A percentile compares a stretch with the other conserved stretches of the same genome.
Evolutionary conservation across 1,139 yeast species (phyloP).

Genomic region (Candida tetrigidarum): DNA sequence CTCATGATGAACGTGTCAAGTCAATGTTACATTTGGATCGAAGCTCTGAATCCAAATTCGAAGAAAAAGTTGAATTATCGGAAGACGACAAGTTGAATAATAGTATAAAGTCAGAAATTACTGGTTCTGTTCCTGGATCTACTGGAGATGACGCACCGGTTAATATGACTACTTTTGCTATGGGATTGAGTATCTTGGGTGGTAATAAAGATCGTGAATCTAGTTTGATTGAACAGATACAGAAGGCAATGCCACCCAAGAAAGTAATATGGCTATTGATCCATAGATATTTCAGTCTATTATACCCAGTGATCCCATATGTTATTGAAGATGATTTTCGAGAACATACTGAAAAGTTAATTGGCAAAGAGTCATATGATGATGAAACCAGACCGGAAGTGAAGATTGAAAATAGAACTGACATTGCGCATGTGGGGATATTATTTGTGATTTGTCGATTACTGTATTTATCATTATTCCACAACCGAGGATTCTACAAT

Average conservation of each 20-base stretch:
- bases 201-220: conserved; percentile 29
- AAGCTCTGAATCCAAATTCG: conserved; percentile 22
- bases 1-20: conserved; percentile 17
- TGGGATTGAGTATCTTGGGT: conserved; percentile 29
- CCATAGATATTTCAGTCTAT: conserved; percentile 27
- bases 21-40: conserved; percentile 17
- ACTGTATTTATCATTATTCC: conserved; percentile 36
- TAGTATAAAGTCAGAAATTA: too few relatives aligned
- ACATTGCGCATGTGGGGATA: conserved; percentile 37
- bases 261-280: conserved; percentile 32
- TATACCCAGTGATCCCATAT: conserved; percentile 36
- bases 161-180: conserved; percentile 22
- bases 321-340: conserved; percentile 33
- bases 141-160: too few relatives aligned
- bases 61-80: conserved; percentile 35
- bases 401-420: conserved; percentile 30
- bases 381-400: conserved; percentile 19
- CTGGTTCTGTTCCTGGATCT: too few relatives aligned
- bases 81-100: conserved; percentile 33
- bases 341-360: conserved; percentile 22
- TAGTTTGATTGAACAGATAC: conserved; percentile 30
- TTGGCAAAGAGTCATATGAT: conserved; percentile 30
- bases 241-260: conserved; percentile 33
- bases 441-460: conserved; percentile 35
- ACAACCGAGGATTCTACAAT: conserved; percentile 35